phyloP scores from a whole-genome alignment of 768 basidiomycete species.

The Lepiota venenata region DNA sequence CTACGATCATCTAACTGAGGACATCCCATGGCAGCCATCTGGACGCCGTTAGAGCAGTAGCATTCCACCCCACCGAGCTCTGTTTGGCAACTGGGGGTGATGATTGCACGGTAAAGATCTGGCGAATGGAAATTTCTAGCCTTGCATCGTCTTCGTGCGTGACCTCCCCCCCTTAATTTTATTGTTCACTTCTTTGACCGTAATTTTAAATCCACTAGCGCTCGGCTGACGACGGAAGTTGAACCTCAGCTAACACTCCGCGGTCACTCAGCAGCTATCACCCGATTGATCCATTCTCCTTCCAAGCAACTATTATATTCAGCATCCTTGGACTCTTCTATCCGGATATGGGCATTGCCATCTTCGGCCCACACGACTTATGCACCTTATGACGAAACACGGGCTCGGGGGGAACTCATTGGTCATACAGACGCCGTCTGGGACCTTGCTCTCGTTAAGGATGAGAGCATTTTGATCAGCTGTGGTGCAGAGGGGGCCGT shows the following conservation, averaged over 20 bases:
- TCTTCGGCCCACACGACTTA: constrained; percentile 79
- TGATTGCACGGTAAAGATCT: constrained; percentile 94
- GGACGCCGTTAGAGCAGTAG: constrained; percentile 86
- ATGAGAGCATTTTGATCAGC: constrained; percentile 81
- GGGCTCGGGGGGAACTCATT: constrained; percentile 74
- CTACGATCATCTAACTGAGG: constrained; percentile 13
- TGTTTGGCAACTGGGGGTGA: constrained; percentile 93
- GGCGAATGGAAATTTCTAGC: constrained; percentile 80
- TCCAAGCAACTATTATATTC: constrained; percentile 80
- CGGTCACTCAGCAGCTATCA: constrained; percentile 90
- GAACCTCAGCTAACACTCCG: constrained; percentile 93
- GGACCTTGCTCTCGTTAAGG: constrained; percentile 86
- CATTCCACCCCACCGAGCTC: constrained; percentile 84
- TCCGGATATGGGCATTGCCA: constrained; percentile 89
- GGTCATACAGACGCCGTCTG: constrained; percentile 97
- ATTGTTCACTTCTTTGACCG: constrained; percentile 15
- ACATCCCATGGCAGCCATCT: constrained; percentile 63
- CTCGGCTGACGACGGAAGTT: constrained; percentile 76
- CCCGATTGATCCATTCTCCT: constrained; percentile 77
- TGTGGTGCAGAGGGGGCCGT: constrained; percentile 90
- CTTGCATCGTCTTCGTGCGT: constrained; percentile 78
- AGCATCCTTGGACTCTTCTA: constrained; percentile 90
- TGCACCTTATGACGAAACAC: constrained; percentile 82
- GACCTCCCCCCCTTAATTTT: constrained; percentile 9
- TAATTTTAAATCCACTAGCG: constrained; percentile 33